Conservation (phyloP, 1,139 yeast species). For the Yamadazyma diospyri region DNA sequence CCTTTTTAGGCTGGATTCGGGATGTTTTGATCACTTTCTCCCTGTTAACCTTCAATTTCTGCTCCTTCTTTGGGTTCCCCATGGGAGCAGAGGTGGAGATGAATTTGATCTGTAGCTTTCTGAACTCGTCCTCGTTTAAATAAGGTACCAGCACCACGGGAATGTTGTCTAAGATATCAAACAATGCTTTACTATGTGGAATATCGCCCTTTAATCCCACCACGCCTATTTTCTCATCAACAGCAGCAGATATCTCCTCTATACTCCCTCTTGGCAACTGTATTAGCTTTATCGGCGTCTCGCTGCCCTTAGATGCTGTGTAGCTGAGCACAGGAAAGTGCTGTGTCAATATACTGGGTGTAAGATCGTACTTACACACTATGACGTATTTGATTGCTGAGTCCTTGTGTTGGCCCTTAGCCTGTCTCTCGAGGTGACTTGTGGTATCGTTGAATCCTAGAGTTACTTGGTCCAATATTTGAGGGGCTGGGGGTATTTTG, state of each 20-base stretch:
- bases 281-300: conserved; percentile 39
- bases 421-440: conserved; percentile 46
- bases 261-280: conserved; percentile 52
- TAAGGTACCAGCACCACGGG: conserved; percentile 44
- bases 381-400: conserved; percentile 39
- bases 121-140: conserved; percentile 26
- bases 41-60: conserved; percentile 1
- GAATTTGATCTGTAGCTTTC: conserved; percentile 35
- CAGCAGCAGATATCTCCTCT: conserved; percentile 28
- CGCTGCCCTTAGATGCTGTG: conserved; percentile 35
- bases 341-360: conserved; percentile 43
- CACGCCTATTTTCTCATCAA: conserved; percentile 22
- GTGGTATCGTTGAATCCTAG: conserved; percentile 58
- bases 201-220: conserved; percentile 25
- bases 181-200: conserved; percentile 26
- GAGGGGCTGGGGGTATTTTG: conserved; percentile 31
- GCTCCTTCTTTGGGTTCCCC: conserved; percentile 19
- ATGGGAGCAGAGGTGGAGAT: conserved; percentile 42
- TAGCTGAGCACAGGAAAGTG: conserved; percentile 52
- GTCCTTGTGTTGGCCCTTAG: conserved; percentile 17
- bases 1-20: too few species aligned
- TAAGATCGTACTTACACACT: conserved; percentile 53
- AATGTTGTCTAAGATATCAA: conserved; percentile 28
- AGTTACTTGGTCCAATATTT: conserved; percentile 23
- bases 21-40: too few species aligned